phyloP scores from a whole-genome alignment of 2,329 filamentous ascomycete genomes.

The Fusarium ambrosium region DNA sequence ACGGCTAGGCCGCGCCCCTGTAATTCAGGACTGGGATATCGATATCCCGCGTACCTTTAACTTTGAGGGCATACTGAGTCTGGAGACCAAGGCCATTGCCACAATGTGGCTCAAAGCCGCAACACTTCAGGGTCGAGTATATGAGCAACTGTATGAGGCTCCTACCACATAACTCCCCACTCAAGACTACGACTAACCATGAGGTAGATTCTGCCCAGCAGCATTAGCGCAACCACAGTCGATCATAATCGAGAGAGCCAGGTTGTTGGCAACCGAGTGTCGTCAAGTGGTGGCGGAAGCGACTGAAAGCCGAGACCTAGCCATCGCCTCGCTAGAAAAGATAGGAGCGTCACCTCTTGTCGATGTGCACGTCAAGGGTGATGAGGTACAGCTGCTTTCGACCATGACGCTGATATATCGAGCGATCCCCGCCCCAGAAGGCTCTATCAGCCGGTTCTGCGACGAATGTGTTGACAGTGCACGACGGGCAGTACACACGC shows the following conservation, averaged over 20 bases:
- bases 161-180: neutral
- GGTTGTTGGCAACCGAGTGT: slow-evolving; percentile 55
- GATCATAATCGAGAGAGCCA: slow-evolving; percentile 57
- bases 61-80: slow-evolving; percentile 57
- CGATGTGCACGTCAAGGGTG: slow-evolving; percentile 60
- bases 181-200: slow-evolving; percentile 5
- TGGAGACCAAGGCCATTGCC: slow-evolving; percentile 57
- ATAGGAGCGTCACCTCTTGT: slow-evolving; percentile 57
- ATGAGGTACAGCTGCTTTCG: slow-evolving; percentile 63
- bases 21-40: slow-evolving; percentile 72
- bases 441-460: slow-evolving; percentile 60
- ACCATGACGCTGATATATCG: slow-evolving; percentile 66
- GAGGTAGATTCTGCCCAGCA: slow-evolving; percentile 63
- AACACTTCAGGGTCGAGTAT: slow-evolving; percentile 70
- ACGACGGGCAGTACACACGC: slow-evolving; percentile 61
- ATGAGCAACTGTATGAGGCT: slow-evolving; percentile 60
- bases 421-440: slow-evolving; percentile 62
- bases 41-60: slow-evolving; percentile 60
- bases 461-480: slow-evolving; percentile 64
- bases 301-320: slow-evolving; percentile 52
- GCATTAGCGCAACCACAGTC: slow-evolving; percentile 58
- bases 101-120: slow-evolving; percentile 68
- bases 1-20: slow-evolving; percentile 69
- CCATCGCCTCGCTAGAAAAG: slow-evolving; percentile 54
- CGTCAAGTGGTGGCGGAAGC: slow-evolving; percentile 54